phyloP scores from a whole-genome alignment of 306 rosid genomes.

The Bauhinia variegata region DNA sequence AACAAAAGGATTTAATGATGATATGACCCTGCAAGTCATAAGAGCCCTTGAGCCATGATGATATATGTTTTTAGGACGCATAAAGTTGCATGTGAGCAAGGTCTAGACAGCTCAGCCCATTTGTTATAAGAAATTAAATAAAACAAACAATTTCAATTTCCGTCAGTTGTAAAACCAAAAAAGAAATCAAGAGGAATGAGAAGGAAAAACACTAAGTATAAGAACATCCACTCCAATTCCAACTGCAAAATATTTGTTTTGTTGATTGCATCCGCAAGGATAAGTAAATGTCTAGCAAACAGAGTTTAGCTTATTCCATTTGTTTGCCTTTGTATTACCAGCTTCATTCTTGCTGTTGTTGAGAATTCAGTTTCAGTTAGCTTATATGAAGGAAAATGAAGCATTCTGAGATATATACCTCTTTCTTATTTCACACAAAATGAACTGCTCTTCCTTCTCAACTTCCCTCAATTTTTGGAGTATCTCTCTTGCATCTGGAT shows the following conservation, averaged over 20 bases:
- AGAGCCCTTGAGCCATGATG: conserved; percentile 2
- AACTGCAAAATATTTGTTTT: conserved; percentile 21
- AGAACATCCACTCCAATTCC: conserved; percentile 21
- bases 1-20: neutral
- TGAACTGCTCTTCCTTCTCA: conserved; percentile 58
- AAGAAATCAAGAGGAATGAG: neutral
- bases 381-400: conserved; percentile 10
- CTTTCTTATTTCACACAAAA: conserved; percentile 47
- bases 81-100: neutral
- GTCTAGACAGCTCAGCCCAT: neutral
- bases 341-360: conserved; percentile 6
- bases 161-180: neutral
- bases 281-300: conserved; percentile 12
- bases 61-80: conserved; percentile 18
- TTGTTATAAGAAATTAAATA: conserved; percentile 11
- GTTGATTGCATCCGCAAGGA: conserved; percentile 10
- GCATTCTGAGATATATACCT: conserved; percentile 38
- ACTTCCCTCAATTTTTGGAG: conserved; percentile 60
- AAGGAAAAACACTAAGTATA: conserved; percentile 2
- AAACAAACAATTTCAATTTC: neutral
- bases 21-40: neutral
- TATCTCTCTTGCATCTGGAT: conserved; percentile 58
- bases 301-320: conserved; percentile 16
- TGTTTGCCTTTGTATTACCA: conserved; percentile 1
- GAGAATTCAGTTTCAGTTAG: conserved; percentile 14